A percentile compares a stretch with the other conserved stretches of the same genome.
Conservation (phyloP, 1,139 yeast species). For the Yamadazyma membranifaciens region DNA sequence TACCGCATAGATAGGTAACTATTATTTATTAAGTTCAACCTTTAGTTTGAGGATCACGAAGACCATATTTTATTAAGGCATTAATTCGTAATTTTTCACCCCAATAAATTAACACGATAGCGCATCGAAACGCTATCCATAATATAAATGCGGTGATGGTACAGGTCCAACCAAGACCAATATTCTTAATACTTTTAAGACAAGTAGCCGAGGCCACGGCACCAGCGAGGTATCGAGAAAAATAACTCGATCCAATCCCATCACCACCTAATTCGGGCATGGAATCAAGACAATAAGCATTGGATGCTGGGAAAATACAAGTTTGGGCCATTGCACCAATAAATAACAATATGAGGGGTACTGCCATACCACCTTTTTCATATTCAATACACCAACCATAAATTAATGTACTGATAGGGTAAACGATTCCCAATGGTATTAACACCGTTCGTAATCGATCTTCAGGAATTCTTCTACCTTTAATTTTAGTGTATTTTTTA, state of each 20-base stretch:
- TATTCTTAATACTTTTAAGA: slow-evolving; percentile 36
- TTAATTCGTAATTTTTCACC: too few species aligned
- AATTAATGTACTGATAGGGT: slow-evolving; percentile 39
- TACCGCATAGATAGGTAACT: too few species aligned
- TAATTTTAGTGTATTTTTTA: slow-evolving; percentile 33
- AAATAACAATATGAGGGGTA: slow-evolving; percentile 49
- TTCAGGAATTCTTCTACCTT: slow-evolving; percentile 44
- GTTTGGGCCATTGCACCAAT: slow-evolving; percentile 48
- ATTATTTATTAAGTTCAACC: too few species aligned
- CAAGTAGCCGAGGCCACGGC: slow-evolving; percentile 50
- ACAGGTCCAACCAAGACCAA: slow-evolving; percentile 54
- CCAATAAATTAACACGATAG: slow-evolving; percentile 14
- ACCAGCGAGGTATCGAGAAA: slow-evolving; percentile 45
- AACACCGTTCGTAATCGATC: slow-evolving; percentile 43
- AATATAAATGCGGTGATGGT: slow-evolving; percentile 36
- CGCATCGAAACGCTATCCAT: slow-evolving; percentile 21
- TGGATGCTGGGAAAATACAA: slow-evolving; percentile 44
- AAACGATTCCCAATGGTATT: slow-evolving; percentile 32
- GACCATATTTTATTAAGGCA: too few species aligned
- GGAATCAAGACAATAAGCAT: slow-evolving; percentile 50
- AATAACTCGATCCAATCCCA: slow-evolving; percentile 50
- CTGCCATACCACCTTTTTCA: slow-evolving; percentile 49
- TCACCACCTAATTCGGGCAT: slow-evolving; percentile 36
- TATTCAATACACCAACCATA: slow-evolving; percentile 53
- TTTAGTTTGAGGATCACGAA: too few species aligned